phyloP scores from a whole-genome alignment of 805 yeast species.

The Cyberlindnera maritima region DNA sequence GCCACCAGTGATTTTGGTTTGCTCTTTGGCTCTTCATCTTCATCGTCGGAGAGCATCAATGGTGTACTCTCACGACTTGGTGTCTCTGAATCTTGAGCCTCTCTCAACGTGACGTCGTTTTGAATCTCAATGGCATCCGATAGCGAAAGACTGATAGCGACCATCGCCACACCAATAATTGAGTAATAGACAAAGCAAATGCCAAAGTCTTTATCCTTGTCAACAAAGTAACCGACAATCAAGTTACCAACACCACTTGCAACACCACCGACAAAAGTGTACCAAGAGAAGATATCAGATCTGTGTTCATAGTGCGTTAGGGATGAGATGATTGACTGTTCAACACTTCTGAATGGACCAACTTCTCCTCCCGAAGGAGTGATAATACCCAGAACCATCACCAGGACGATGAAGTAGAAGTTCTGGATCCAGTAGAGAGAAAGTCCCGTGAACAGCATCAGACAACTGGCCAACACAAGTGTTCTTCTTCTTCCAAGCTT shows the following conservation, averaged over 20 bases:
- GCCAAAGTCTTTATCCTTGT: constrained; percentile 9
- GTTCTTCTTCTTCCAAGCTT: constrained; percentile 42
- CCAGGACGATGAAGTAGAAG: constrained; percentile 33
- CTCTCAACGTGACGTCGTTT: constrained; percentile 10
- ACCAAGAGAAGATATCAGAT: constrained; percentile 59
- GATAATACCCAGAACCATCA: constrained; percentile 48
- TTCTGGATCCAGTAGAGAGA: constrained; percentile 35
- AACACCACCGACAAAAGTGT: constrained; percentile 46
- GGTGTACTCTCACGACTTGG: not conserved
- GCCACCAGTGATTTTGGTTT: constrained; percentile 2
- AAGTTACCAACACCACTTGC: constrained; percentile 47
- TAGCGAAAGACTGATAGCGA: constrained; percentile 3
- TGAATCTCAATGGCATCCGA: constrained; percentile 16
- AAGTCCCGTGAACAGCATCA: constrained; percentile 40
- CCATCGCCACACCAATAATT: constrained; percentile 4
- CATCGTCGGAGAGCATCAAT: not conserved
- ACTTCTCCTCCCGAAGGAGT: constrained; percentile 60
- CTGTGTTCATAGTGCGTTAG: constrained; percentile 39
- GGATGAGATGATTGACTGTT: constrained; percentile 50
- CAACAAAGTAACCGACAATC: constrained; percentile 35
- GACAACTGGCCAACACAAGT: constrained; percentile 37
- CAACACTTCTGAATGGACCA: constrained; percentile 58
- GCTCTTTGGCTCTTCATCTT: constrained; percentile 1
- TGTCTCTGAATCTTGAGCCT: not conserved
- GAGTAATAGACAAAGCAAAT: constrained; percentile 16